Base-by-base conservation (phyloP, 805 yeast species). In the Zygotorulaspora danielsina region DNA sequence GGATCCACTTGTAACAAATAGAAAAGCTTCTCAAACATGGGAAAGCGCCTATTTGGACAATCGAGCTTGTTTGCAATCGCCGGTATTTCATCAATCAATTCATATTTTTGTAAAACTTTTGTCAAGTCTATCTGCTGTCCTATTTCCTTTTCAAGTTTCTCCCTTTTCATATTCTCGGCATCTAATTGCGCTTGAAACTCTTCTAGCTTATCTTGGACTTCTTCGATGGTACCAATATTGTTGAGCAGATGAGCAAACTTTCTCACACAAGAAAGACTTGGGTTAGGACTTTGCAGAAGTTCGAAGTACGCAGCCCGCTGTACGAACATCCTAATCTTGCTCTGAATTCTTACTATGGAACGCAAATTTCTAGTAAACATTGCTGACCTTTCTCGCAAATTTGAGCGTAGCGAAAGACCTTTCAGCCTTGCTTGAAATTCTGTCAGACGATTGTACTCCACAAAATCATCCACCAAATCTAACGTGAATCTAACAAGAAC, bases 1-100 rank as follows among this genome's bases (percentile, higher is more conserved):
- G 95, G 84, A 52, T 85, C 86, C 0, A 95, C 84, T 58, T 93
- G 97, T 31, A 93, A 61, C 18, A 90, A 64, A 54, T 82, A 93
- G 50, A 93, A 80, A 36, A 90, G 55, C 16, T 84, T 82, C 51
- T 82, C 96, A 60, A 83, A 84, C 5, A 53, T 49, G 26, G 57
- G 53, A 34, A 48, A 47, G 19, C 40, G 46, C 10, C 49, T 41
- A 8, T 37, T 37, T 1, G 58, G 49, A 12, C 46, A 35, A n/a
- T 34, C 40, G 28, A 48, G 18, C 26, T 46, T 35, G n/a, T 40
- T 31, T 9, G 48, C 25, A 9, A 40, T 31, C 12, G 39, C 32
- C 10, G 44, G 34, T 6, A 44, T 35, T 2, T 39, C 47, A 7
- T 34, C 93, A 49, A 84, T 93, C 15, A 88, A 60, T 1, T 82